phyloP scores from a whole-genome alignment of 257 asterid species.

The Solanum raphanifolium region DNA sequence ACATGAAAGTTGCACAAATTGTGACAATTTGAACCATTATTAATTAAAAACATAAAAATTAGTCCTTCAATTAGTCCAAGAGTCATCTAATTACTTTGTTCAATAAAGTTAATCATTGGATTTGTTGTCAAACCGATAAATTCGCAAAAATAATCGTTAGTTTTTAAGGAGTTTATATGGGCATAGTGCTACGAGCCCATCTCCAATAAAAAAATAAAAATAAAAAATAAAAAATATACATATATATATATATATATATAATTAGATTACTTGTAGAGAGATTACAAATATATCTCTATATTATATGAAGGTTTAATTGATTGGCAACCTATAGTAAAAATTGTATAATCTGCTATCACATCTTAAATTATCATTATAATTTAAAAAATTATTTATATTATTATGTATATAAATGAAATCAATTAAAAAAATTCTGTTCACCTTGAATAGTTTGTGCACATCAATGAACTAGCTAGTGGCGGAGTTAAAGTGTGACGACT shows the following conservation, averaged over 20 bases:
- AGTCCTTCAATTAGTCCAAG: not conserved
- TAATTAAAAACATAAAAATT: not conserved
- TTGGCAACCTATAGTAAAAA: not conserved
- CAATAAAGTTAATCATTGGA: not conserved
- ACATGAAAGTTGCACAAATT: not conserved
- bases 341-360: not conserved
- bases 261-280: too few relatives aligned
- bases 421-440: too few relatives aligned
- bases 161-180: not conserved
- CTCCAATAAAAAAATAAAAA: too few relatives aligned
- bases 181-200: not conserved
- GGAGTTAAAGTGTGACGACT: too few relatives aligned
- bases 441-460: too few relatives aligned
- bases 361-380: not conserved
- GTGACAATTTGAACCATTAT: not conserved
- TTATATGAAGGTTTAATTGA: not conserved
- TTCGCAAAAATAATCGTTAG: not conserved
- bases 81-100: not conserved
- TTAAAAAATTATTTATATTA: not conserved
- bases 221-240: too few relatives aligned
- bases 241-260: too few relatives aligned
- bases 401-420: not conserved
- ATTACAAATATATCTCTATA: not conserved
- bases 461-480: too few relatives aligned
- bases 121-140: not conserved